These are phyloP conservation scores for Ciborinia camelliae DNA, from an alignment of 2,329 filamentous ascomycete species.

Conservation along the genomic window DNA sequence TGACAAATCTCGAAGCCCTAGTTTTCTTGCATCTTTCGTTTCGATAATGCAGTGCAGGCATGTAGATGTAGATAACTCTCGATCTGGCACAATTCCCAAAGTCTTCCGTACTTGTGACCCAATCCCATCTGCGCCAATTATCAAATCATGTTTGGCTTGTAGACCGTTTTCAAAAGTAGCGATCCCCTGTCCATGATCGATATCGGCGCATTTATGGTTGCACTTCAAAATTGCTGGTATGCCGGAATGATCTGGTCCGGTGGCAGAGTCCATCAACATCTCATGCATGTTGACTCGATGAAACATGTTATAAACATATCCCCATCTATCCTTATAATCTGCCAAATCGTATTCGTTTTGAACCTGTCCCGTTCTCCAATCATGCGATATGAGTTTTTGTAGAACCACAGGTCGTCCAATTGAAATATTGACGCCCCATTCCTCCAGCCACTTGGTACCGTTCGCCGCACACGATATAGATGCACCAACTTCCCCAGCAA, in stretches of 20 bases:
- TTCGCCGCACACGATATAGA: constrained; percentile 68
- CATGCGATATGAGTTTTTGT: constrained; percentile 63
- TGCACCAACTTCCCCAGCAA: constrained; percentile 64
- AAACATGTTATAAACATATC: constrained; percentile 60
- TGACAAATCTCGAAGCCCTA: constrained; percentile 30
- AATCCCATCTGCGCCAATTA: constrained; percentile 53
- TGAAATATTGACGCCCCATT: constrained; percentile 62
- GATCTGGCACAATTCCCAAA: constrained; percentile 48
- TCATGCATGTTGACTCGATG: constrained; percentile 66
- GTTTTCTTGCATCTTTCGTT: constrained; percentile 28
- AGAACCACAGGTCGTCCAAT: constrained; percentile 64
- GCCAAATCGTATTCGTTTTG: constrained; percentile 60
- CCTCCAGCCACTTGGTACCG: constrained; percentile 65
- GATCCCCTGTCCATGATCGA: constrained; percentile 50
- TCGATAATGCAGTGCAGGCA: constrained; percentile 40
- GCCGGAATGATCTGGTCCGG: constrained; percentile 54
- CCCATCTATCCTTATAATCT: constrained; percentile 63
- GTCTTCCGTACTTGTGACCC: constrained; percentile 61
- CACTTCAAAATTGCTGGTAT: constrained; percentile 49
- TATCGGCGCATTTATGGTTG: constrained; percentile 44
- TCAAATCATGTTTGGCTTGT: constrained; percentile 38
- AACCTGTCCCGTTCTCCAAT: constrained; percentile 67
- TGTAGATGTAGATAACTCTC: constrained; percentile 39
- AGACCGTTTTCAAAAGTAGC: constrained; percentile 42
- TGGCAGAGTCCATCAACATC: constrained; percentile 60